These are phyloP conservation scores for Intubia oerlemansii DNA, from an alignment of 2,329 filamentous ascomycete species.

Conservation along the genomic window DNA sequence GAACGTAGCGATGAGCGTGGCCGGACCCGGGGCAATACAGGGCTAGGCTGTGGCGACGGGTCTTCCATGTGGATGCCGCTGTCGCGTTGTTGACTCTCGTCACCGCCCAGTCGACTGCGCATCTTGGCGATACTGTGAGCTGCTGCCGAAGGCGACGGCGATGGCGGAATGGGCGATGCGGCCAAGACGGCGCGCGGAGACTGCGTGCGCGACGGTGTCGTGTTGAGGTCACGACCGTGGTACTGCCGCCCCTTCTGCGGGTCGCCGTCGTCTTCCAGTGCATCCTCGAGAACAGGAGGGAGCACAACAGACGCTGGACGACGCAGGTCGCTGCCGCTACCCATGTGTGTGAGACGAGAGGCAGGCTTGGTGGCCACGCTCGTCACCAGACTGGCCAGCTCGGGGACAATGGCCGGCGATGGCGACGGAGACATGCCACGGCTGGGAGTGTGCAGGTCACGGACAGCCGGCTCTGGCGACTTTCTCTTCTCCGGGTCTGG, in stretches of 20 bases:
- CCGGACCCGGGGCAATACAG: too few species aligned
- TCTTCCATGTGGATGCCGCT: constrained; percentile 38
- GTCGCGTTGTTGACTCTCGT: constrained; percentile 20
- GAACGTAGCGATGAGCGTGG: too few species aligned
- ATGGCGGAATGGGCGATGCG: neutral
- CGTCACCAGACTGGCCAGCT: constrained; percentile 1
- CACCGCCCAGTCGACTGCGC: neutral
- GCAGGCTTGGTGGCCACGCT: constrained; percentile 1
- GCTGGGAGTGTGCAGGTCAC: constrained; percentile 1
- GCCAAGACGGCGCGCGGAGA: neutral
- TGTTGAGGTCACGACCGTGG: constrained; percentile 6
- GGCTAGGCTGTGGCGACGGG: too few species aligned
- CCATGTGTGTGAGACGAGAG: constrained; percentile 2
- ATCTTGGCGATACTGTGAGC: too few species aligned
- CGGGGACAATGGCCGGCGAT: constrained; percentile 4
- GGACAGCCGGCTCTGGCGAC: neutral
- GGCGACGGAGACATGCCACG: constrained; percentile 2
- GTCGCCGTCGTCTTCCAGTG: constrained; percentile 18
- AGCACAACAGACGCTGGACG: constrained; percentile 17
- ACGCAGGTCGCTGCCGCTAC: constrained; percentile 4
- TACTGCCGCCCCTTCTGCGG: constrained; percentile 4
- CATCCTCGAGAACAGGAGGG: constrained; percentile 29
- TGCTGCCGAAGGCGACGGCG: too few species aligned
- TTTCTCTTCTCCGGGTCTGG: constrained; percentile 5
- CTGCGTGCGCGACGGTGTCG: constrained; percentile 2